A percentile compares a stretch with the other conserved stretches of the same genome.
These are phyloP conservation scores for Fusarium sp. DNA, from an alignment of 2,329 filamentous ascomycete species.

Conservation along the genomic window DNA sequence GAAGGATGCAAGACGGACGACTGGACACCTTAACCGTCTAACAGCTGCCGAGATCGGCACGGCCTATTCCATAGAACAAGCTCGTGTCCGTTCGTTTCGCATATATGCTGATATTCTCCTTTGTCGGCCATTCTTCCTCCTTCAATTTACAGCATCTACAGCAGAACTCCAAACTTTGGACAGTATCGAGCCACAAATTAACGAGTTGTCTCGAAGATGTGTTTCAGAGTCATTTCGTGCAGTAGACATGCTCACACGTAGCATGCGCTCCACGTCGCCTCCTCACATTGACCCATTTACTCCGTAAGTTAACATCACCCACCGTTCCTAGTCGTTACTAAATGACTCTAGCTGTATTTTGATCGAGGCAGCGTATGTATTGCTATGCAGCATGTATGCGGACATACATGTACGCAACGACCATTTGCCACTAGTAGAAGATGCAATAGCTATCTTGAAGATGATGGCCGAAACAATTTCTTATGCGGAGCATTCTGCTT, in stretches of 20 bases:
- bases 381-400: constrained; percentile 69
- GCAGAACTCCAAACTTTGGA: constrained; percentile 29
- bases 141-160: constrained; percentile 60
- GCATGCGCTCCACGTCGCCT: constrained; percentile 59
- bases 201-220: constrained; percentile 60
- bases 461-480: constrained; percentile 63
- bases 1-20: constrained; percentile 67
- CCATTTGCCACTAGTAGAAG: constrained; percentile 55
- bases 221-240: constrained; percentile 52
- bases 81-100: constrained; percentile 72
- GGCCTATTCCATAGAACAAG: constrained; percentile 60
- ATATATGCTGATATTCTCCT: constrained; percentile 73
- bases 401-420: constrained; percentile 60
- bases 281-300: constrained; percentile 67
- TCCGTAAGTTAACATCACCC: constrained; percentile 58
- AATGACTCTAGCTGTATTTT: constrained; percentile 64
- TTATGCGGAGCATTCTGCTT: constrained; percentile 62
- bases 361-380: constrained; percentile 66
- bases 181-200: constrained; percentile 50
- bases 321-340: background rate
- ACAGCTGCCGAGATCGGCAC: constrained; percentile 60
- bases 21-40: constrained; percentile 56
- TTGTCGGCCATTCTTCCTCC: constrained; percentile 73
- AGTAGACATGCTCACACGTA: constrained; percentile 61
- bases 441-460: constrained; percentile 62